Evolutionary conservation across 2,329 filamentous ascomycete genomes (phyloP).

Genomic region (Pseudogymnoascus sp.): DNA sequence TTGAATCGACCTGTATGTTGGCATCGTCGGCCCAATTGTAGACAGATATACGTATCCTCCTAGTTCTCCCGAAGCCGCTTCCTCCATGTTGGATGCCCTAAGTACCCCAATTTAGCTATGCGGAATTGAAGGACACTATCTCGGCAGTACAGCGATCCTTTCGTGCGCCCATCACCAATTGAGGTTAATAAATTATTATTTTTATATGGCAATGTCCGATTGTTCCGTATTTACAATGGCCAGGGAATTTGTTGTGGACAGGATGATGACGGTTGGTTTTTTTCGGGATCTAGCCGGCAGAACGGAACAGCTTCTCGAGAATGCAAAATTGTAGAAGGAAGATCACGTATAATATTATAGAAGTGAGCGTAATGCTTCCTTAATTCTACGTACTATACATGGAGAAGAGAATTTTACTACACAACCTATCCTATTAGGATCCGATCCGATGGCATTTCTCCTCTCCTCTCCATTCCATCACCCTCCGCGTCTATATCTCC

Average conservation of each 20-base stretch:
- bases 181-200: neutral
- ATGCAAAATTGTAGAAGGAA: slow-evolving; percentile 1
- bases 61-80: slow-evolving; percentile 6
- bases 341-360: slow-evolving; percentile 9
- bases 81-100: slow-evolving; percentile 4
- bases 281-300: neutral
- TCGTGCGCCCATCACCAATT: slow-evolving; percentile 6
- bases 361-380: slow-evolving; percentile 8
- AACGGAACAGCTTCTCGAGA: neutral
- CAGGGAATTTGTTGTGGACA: neutral
- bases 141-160: slow-evolving; percentile 2
- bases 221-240: neutral
- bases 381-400: slow-evolving; percentile 8
- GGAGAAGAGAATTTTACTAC: slow-evolving; percentile 8
- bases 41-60: slow-evolving; percentile 3
- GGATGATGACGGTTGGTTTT: neutral
- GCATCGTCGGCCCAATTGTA: neutral
- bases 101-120: slow-evolving; percentile 8
- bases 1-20: neutral
- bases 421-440: slow-evolving; percentile 8
- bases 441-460: slow-evolving; percentile 8
- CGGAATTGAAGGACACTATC: neutral
- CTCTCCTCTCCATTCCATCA: slow-evolving; percentile 8
- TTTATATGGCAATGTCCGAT: neutral
- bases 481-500: slow-evolving; percentile 6